Percentiles rank a stretch among this genome's conserved stretches.
Evolutionary conservation across 2,329 filamentous ascomycete genomes (phyloP).

Genomic region (Dactylella cylindrospora): DNA sequence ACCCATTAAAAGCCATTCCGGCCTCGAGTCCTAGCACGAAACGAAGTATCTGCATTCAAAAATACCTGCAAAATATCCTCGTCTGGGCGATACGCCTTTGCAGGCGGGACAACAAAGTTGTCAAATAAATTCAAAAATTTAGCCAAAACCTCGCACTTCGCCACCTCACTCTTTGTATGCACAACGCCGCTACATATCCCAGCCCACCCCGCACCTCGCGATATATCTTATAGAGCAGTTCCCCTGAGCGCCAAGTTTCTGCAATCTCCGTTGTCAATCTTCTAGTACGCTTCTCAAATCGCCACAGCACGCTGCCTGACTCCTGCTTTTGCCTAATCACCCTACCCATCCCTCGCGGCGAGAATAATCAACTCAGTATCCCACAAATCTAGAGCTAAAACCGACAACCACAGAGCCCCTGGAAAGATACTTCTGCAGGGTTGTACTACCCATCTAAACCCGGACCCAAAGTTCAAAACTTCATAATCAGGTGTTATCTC

Average conservation of each 20-base stretch:
- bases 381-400: neutral
- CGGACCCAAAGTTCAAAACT: constrained; percentile 13
- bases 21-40: neutral
- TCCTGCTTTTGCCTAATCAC: constrained; percentile 32
- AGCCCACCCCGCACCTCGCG: constrained; percentile 19
- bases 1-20: no score
- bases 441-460: constrained; percentile 11
- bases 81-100: no score
- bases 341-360: constrained; percentile 21
- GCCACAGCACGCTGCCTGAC: constrained; percentile 42
- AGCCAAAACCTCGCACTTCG: constrained; percentile 43
- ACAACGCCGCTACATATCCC: constrained; percentile 11
- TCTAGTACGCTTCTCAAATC: constrained; percentile 6
- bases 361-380: no score
- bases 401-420: constrained; percentile 20
- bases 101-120: constrained; percentile 39
- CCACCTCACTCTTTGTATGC: constrained; percentile 24
- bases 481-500: constrained; percentile 28
- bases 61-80: no score
- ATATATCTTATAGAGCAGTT: constrained; percentile 1
- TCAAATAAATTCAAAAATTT: constrained; percentile 32
- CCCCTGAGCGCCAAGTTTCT: neutral
- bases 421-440: constrained; percentile 1
- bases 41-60: no score
- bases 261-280: neutral